Evolutionary conservation across 257 asterid genomes (phyloP).

Genomic region (Solanum rostratum): DNA sequence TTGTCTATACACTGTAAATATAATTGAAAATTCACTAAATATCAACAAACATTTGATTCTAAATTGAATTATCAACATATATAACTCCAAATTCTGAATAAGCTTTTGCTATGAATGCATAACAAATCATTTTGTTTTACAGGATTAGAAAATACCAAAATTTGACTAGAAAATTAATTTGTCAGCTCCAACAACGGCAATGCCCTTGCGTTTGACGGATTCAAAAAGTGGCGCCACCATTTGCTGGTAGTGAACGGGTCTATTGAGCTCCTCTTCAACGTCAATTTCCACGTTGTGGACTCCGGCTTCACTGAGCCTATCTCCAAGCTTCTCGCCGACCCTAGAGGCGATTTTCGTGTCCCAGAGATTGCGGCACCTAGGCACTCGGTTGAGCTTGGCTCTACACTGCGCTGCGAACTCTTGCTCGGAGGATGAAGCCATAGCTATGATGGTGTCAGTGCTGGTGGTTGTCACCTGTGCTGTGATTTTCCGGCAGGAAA

Average conservation of each 20-base stretch:
- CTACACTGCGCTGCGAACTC: conserved; percentile 43
- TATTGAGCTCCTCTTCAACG: conserved; percentile 34
- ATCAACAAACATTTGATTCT: neutral
- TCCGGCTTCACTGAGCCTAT: conserved; percentile 41
- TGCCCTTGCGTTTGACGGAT: conserved; percentile 48
- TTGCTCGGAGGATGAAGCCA: conserved; percentile 65
- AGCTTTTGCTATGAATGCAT: neutral
- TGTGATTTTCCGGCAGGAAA: conserved; percentile 64
- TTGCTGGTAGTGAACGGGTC: conserved; percentile 47
- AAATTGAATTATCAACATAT: neutral
- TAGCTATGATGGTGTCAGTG: conserved; percentile 47
- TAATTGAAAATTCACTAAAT: neutral
- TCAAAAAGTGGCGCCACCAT: conserved; percentile 45
- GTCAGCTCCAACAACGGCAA: conserved; percentile 42
- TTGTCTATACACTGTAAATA: neutral
- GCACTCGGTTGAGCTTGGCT: conserved; percentile 50
- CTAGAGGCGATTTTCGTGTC: conserved; percentile 44
- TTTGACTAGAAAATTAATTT: conserved; percentile 21
- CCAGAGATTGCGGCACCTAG: conserved; percentile 39
- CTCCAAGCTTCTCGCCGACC: conserved; percentile 55
- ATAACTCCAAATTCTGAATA: neutral
- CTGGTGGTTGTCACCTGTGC: conserved; percentile 54
- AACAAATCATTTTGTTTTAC: neutral
- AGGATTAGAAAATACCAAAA: neutral
- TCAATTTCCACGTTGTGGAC: conserved; percentile 39